Base-by-base conservation (phyloP, 2,329 filamentous ascomycete species). In the Monosporascus sp. region DNA sequence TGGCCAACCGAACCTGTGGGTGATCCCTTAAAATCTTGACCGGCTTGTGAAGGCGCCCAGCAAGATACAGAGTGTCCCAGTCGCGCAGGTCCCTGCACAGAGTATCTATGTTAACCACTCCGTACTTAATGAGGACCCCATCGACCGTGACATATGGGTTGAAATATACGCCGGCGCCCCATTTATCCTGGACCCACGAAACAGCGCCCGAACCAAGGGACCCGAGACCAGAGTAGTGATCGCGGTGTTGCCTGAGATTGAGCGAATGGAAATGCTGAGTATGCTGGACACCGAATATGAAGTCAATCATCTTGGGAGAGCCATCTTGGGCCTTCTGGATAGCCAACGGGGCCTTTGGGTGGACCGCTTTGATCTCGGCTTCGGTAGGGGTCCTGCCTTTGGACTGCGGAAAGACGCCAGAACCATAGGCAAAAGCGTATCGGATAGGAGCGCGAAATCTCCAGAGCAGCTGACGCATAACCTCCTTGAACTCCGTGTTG, bases 371-470 rank as follows among this genome's bases (percentile, higher is more conserved):
- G 58, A 83, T 74, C 52, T 82, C 77, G 11, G 74, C 77, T 49
- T 82, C 79, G 24, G 82, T 75, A 49, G 85, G 74, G 55, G 74
- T 70, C 59, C 80, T 80, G 51, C 72, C 66, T 54, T 70, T 74
- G 22, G 75, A 75, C 68, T 99, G 94, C 0, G 92, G 85, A 65
- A 99, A 99, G 9, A 99, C 94, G 4, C 94, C 94, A 6, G 93
- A 97, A 22, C 94, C 94, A 67, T 99, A 99, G 2, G 94, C 94
- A 70, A 99, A 96, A 15, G 92, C 93, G 74, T 97, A 97, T 52
- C 92, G 85, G 60, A 99, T 96, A 0, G 94, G 93, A 1, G 94
- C 93, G 49, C 86, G 81, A 71, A 99, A 97, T 64, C 95, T 84
- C 82, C 91, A 94, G 22, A 97, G 76, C 58, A 97, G 89, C 63